Evolutionary conservation across 2,329 filamentous ascomycete species (phyloP).

Genomic region (Pseudogymnoascus sp.): DNA sequence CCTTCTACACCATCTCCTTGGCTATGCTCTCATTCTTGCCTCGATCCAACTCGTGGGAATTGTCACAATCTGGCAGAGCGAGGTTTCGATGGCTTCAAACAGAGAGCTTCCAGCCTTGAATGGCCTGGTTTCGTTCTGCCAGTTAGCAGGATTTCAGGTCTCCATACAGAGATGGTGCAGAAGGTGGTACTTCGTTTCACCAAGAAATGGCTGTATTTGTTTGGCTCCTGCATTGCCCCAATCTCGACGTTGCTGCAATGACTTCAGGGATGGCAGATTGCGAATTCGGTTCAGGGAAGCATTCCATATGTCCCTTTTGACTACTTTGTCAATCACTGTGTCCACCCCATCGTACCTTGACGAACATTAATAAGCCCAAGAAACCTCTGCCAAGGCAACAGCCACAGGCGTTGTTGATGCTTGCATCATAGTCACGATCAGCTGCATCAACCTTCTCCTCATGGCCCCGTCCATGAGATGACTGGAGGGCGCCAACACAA

Average conservation of each 20-base stretch:
- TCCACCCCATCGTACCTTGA: conserved; percentile 35
- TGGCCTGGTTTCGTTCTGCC: not conserved
- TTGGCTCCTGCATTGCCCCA: not conserved
- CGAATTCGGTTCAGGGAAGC: conserved; percentile 27
- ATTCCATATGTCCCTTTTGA: conserved; percentile 36
- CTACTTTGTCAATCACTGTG: conserved; percentile 33
- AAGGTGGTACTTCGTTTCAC: conserved; percentile 13
- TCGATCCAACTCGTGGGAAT: conserved; percentile 49
- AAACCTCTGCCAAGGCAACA: conserved; percentile 44
- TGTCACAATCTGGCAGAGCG: conserved; percentile 40
- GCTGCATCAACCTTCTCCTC: conserved; percentile 58
- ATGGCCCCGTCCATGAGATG: conserved; percentile 22
- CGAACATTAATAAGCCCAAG: conserved; percentile 30
- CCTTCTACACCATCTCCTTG: conserved; percentile 22
- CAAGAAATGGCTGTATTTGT: conserved; percentile 12
- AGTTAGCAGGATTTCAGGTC: conserved; percentile 17
- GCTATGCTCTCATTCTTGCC: conserved; percentile 18
- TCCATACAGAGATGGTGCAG: conserved; percentile 26
- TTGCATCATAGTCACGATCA: conserved; percentile 46
- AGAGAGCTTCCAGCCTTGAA: conserved; percentile 23
- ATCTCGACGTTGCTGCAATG: conserved; percentile 11
- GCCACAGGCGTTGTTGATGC: conserved; percentile 38
- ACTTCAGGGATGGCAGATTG: conserved; percentile 23
- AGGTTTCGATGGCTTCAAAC: conserved; percentile 39
- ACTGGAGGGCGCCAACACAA: conserved; percentile 27